Conservation (phyloP, 352 stramenopile species). For the Pythium utonaiense region DNA sequence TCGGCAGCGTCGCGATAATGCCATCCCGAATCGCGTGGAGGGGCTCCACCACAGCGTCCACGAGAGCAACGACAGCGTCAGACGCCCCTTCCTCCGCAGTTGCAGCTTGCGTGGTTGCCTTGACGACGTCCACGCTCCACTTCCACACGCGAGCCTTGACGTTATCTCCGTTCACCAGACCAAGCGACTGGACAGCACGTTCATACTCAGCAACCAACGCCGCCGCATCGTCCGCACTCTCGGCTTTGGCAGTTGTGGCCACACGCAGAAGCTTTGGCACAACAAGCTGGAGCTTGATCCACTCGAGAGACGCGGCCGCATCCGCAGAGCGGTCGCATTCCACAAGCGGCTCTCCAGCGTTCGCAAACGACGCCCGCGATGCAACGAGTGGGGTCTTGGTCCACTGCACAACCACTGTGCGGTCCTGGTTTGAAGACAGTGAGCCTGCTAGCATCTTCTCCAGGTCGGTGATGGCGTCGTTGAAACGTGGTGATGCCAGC, state of each 20-base stretch:
- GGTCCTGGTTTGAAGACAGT: slow-evolving; percentile 78
- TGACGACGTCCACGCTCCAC: slow-evolving; percentile 39
- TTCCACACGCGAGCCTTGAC: slow-evolving; percentile 47
- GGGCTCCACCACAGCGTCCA: slow-evolving; percentile 9
- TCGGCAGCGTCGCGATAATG: slow-evolving; percentile 8
- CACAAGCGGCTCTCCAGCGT: slow-evolving; percentile 35
- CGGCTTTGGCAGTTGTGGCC: slow-evolving; percentile 17
- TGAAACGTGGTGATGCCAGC: slow-evolving; percentile 38
- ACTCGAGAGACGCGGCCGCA: slow-evolving; percentile 39
- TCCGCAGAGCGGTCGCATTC: slow-evolving; percentile 71
- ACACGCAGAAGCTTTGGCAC: slow-evolving; percentile 47
- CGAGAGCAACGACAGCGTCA: neutral
- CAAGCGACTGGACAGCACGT: slow-evolving; percentile 17
- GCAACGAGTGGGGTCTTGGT: slow-evolving; percentile 33
- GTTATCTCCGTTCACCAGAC: slow-evolving; percentile 10
- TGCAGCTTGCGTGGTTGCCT: slow-evolving; percentile 4
- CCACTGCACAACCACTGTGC: slow-evolving; percentile 76
- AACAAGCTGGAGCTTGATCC: slow-evolving; percentile 57
- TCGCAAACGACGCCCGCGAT: slow-evolving; percentile 37
- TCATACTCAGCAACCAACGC: slow-evolving; percentile 32
- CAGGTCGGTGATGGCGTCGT: slow-evolving; percentile 31
- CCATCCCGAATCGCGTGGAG: slow-evolving; percentile 18
- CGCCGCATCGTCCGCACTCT: slow-evolving; percentile 21
- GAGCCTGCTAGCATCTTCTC: slow-evolving; percentile 39
- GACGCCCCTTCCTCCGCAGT: slow-evolving; percentile 18